Percentiles rank a stretch among this genome's conserved stretches.
Evolutionary conservation across 768 basidiomycete genomes (phyloP).

Genomic region (Suillus sp.): DNA sequence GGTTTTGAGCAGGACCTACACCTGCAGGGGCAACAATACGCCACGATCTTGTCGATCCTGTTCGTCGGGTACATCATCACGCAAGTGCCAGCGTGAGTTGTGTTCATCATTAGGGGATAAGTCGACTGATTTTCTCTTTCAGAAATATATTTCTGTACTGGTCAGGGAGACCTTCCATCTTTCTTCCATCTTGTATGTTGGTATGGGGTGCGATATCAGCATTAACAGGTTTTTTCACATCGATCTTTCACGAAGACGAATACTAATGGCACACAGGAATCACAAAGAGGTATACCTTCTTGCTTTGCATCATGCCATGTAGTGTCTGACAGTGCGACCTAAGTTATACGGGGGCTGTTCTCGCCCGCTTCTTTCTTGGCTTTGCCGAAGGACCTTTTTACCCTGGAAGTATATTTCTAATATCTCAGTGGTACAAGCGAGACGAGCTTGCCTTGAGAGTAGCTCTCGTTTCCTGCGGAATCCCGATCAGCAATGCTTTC

Average conservation of each 20-base stretch:
- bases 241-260: no score
- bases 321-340: background rate
- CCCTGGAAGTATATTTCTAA: slow-evolving; percentile 33
- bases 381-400: slow-evolving; percentile 37
- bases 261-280: no score
- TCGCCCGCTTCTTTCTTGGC: slow-evolving; percentile 45
- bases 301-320: no score
- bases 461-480: slow-evolving; percentile 39
- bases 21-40: slow-evolving; percentile 27
- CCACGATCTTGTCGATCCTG: slow-evolving; percentile 27
- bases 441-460: slow-evolving; percentile 41
- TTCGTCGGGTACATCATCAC: slow-evolving; percentile 31
- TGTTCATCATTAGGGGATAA: no score
- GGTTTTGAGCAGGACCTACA: slow-evolving; percentile 28
- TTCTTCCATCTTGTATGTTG: no score
- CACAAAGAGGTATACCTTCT: no score
- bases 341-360: slow-evolving; percentile 27
- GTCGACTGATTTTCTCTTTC: background rate
- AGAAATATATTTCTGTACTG: slow-evolving; percentile 16
- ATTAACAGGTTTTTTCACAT: no score
- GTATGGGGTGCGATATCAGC: no score
- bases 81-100: slow-evolving; percentile 24
- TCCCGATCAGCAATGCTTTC: slow-evolving; percentile 47
- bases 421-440: slow-evolving; percentile 43
- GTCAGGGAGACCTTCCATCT: no score